Base-by-base conservation (phyloP, 441 rosid genomes). In the Breynia disticha region DNA sequence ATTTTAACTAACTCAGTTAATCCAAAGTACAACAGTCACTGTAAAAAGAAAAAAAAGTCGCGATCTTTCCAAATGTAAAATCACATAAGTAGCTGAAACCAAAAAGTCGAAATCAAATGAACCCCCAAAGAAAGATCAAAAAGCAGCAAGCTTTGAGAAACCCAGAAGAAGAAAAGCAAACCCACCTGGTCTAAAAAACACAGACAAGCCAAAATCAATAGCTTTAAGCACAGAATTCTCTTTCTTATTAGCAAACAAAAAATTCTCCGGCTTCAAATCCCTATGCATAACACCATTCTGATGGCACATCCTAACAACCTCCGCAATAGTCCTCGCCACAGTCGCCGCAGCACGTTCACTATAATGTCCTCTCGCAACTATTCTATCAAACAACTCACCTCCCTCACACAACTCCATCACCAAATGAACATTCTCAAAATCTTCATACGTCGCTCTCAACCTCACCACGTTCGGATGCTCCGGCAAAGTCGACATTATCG, bases 341-440 rank as follows among this genome's bases (percentile, higher is more conserved):
- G 59, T 66, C 0, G 98, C 96, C 12, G 98, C 96, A 0, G 96
- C 96, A 15, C 95, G 75, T 70, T 91, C 96, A 21, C 84, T 80
- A 57, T 87, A 87, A 68, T 87, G 96, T 14, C 98, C 98, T 47
- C 96, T 80, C 1, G 98, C 98, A 2, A 91, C 96, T n/a, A 91
- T 91, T 76, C 98, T 62, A 57, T 91, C 98, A n/a, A 91, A 91
- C 28, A 91, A 77, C 75, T 91, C 98, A 0, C 98, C 98, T 24
- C 98, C 98, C 64, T 91, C 98, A 22, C 98, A 91, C 16, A 91
- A 72, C 79, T 87, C 96, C 96, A 87, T 87, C 28, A 87, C 96
- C 64, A 91, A 62, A 63, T 87, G 90, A 41, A 91, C 98, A 39
- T 87, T 87, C 64, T 91, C 96, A 24, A 52, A 54, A 45, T 87